phyloP scores from a whole-genome alignment of 257 asterid genomes.

The Rubia yunnanensis region DNA sequence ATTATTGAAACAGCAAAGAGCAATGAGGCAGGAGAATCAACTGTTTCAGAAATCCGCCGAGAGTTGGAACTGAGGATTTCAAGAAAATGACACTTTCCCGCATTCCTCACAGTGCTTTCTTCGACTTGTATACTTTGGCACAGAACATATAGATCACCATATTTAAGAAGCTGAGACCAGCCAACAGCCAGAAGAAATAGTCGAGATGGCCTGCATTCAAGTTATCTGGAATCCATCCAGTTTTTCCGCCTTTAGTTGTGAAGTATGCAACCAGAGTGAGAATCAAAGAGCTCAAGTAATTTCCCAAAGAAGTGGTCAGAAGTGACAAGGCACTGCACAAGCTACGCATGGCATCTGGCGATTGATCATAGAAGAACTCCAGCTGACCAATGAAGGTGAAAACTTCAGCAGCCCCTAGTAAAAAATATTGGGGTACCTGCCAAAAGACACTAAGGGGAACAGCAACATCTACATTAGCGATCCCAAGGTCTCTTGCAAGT shows the following conservation, averaged over 20 bases:
- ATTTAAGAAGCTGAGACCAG: constrained; percentile 64
- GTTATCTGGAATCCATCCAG: constrained; percentile 91
- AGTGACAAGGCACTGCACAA: constrained; percentile 73
- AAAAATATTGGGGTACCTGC: constrained; percentile 75
- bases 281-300: constrained; percentile 69
- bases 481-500: constrained; percentile 40
- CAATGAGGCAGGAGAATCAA: background rate
- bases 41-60: background rate
- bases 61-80: too few relatives aligned
- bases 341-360: constrained; percentile 97
- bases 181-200: constrained; percentile 77
- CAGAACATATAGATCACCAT: constrained; percentile 53
- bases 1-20: background rate
- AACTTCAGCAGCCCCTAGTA: constrained; percentile 77
- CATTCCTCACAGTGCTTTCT: constrained; percentile 42
- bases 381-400: constrained; percentile 74
- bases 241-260: constrained; percentile 56
- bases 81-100: background rate
- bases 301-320: constrained; percentile 58
- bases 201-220: constrained; percentile 79
- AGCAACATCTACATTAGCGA: constrained; percentile 33
- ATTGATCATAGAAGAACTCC: constrained; percentile 85
- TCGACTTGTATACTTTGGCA: constrained; percentile 62
- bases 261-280: constrained; percentile 58
- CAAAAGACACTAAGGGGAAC: constrained; percentile 64